Evolutionary conservation across 2,329 filamentous ascomycete species (phyloP).

Genomic region (Neophaeococcomyces aloes): DNA sequence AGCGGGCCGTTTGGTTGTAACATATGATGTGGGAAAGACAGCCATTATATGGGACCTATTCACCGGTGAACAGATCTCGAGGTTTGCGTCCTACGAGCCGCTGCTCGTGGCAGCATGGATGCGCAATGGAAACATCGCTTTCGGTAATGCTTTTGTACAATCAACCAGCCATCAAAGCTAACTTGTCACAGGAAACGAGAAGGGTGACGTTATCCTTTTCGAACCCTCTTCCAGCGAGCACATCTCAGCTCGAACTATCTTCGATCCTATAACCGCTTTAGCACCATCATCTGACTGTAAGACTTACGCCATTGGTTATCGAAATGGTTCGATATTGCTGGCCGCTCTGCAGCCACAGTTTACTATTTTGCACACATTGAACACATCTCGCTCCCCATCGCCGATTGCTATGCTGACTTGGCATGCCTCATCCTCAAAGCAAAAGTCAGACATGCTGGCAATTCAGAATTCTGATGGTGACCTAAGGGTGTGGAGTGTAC

Average conservation of each 20-base stretch:
- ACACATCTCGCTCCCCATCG: slow-evolving; percentile 71
- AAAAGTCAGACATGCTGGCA: slow-evolving; percentile 96
- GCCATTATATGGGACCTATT: slow-evolving; percentile 95
- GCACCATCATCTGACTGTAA: slow-evolving; percentile 82
- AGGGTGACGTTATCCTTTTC: slow-evolving; percentile 89
- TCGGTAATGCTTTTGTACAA: slow-evolving; percentile 54
- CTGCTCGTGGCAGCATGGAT: slow-evolving; percentile 85
- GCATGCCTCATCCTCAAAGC: slow-evolving; percentile 91
- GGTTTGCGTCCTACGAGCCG: slow-evolving; percentile 86
- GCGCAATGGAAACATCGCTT: slow-evolving; percentile 91
- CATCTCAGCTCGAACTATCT: slow-evolving; percentile 80
- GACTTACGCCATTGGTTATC: slow-evolving; percentile 92
- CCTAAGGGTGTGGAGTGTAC: slow-evolving; percentile 89
- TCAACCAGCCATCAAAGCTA: slow-evolving; percentile 6
- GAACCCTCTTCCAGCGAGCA: slow-evolving; percentile 90
- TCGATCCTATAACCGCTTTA: slow-evolving; percentile 87
- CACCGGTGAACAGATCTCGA: slow-evolving; percentile 77
- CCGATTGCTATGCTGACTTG: slow-evolving; percentile 79
- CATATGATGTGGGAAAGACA: slow-evolving; percentile 81
- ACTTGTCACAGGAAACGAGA: slow-evolving; percentile 61
- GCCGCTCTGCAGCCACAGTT: slow-evolving; percentile 84
- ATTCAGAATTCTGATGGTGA: slow-evolving; percentile 88
- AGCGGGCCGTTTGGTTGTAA: slow-evolving; percentile 75
- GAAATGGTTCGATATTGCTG: slow-evolving; percentile 88
- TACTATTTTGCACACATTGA: slow-evolving; percentile 85